A percentile compares a stretch with the other conserved stretches of the same genome.
phyloP scores from a whole-genome alignment of 257 asterid genomes.

The Solanum pimpinellifolium region DNA sequence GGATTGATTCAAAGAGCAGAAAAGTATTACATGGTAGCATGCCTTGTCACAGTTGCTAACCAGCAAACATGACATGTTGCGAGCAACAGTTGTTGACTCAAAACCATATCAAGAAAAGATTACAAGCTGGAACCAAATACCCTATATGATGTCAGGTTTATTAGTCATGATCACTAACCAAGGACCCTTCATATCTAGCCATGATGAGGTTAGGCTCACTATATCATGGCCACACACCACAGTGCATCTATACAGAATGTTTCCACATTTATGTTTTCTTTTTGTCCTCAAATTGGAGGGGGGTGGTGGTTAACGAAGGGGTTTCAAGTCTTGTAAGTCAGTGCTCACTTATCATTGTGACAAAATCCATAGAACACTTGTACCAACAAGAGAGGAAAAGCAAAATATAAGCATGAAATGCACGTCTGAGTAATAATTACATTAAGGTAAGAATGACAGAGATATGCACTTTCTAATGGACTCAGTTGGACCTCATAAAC shows the following conservation, averaged over 20 bases:
- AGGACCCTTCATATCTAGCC: not conserved
- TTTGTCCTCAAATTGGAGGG: not conserved
- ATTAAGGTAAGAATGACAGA: not conserved
- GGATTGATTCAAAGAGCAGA: not conserved
- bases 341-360: not conserved
- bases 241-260: not conserved
- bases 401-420: not conserved
- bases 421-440: not conserved
- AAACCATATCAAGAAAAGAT: not conserved
- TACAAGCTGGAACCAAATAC: not conserved
- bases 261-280: not conserved
- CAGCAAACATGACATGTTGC: not conserved
- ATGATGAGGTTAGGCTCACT: not conserved
- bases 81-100: not conserved
- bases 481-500: not conserved
- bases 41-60: not conserved
- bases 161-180: not conserved
- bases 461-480: not conserved
- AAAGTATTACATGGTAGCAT: not conserved
- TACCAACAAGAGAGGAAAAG: not conserved
- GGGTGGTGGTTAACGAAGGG: not conserved
- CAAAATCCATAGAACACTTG: not conserved
- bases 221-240: not conserved
- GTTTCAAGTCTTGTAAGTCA: not conserved
- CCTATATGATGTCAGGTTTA: not conserved